Conservation (phyloP, 23 red algal species). For the Chondrus crispus region DNA sequence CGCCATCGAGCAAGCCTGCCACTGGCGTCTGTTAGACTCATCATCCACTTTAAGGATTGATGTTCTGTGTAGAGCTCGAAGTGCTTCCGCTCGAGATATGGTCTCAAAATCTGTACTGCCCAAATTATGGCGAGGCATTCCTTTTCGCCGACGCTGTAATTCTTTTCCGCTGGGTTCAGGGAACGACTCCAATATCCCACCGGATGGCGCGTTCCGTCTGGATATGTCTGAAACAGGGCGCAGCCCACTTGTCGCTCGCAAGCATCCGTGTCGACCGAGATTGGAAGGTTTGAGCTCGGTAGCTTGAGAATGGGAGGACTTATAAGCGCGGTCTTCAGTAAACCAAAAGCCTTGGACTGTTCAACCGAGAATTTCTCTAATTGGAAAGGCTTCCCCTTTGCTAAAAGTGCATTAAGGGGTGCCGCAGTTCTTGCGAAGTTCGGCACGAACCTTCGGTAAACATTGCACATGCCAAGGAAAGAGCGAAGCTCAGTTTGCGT, state of each 20-base stretch:
- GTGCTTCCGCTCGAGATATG: not conserved
- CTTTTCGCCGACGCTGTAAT: not conserved
- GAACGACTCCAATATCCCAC: not conserved
- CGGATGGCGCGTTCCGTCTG: not conserved
- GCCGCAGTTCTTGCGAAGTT: not conserved
- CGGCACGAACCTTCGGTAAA: slow-evolving; percentile 1
- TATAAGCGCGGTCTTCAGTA: not conserved
- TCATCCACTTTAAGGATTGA: not conserved
- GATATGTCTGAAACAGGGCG: not conserved
- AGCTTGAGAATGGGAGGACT: not conserved
- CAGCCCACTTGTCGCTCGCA: not conserved
- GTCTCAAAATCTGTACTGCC: not conserved
- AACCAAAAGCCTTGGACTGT: not conserved
- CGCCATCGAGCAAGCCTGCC: not conserved
- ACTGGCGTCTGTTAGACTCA: too few relatives aligned
- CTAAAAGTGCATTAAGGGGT: not conserved
- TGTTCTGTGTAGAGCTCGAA: not conserved
- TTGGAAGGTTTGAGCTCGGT: not conserved
- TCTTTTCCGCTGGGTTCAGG: not conserved
- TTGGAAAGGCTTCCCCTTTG: not conserved
- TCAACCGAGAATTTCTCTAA: not conserved
- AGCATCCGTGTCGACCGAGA: not conserved
- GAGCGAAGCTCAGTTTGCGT: not conserved
- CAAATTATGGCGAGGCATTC: not conserved
- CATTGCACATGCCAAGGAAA: slow-evolving; percentile 1